Base-by-base conservation (phyloP, 1,284 basidiomycete genomes). In the Puccinia horiana region DNA sequence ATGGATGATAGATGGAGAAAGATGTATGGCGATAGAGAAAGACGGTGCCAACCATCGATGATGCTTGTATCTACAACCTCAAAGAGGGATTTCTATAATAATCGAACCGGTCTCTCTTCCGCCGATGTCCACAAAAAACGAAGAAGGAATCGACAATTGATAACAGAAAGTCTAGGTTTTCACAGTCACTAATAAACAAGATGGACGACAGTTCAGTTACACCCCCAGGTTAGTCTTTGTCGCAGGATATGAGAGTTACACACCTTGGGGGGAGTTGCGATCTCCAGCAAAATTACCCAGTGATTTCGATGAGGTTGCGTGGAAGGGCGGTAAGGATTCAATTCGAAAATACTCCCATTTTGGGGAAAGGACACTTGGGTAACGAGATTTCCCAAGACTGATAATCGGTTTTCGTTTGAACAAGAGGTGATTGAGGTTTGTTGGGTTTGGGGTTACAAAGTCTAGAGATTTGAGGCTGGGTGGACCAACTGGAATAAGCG, bases 321-420 rank as follows among this genome's bases (percentile, higher is more conserved):
- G 16, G 58, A 70, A 69, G 32, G 29, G 14, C 0, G 9, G n/a
- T n/a, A n/a, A n/a, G n/a, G 20, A 32, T 40, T 75, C 26, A 75
- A 37, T 37, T 58, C 16, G 54, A 35, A 16, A 75, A 35, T 18
- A 58, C 14, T 6, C 73, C 73, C 73, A 75, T 37, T 8, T 0
- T 58, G 23, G 73, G 73, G n/a, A 80, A 47, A 18, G 67, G 37
- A 44, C 77, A 80, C 67, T 80, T 69, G 2, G 77, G 77, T 26
- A 80, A 37, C n/a, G 77, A 70, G 37, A 80, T 80, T 72, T 80
- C 77, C 77, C 77, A 80, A 40, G 63, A 54, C 37, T 80, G 77
- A 29, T 70, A 80, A 23, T 80, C 77, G 40, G 56, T 49, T 65
- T 56, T 49, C 20, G 23, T 37, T 61, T n/a, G 74, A n/a, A 16